Evolutionary conservation across 495 filamentous ascomycete species (phyloP).

Genomic region (Aspergillus sclerotioniger): DNA sequence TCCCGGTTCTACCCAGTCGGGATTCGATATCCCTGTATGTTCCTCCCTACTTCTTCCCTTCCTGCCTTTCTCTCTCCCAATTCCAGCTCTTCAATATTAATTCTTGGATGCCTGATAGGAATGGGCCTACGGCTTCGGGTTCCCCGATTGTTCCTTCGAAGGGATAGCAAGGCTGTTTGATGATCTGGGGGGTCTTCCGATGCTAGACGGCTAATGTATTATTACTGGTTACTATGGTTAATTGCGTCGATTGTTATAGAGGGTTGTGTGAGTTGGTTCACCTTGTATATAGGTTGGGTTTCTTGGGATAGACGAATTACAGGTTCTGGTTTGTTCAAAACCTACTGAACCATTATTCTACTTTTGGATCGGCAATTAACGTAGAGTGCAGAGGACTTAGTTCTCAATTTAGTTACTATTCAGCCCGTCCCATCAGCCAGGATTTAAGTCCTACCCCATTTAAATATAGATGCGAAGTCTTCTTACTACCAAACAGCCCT

Average conservation of each 20-base stretch:
- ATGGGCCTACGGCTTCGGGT: constrained; percentile 43
- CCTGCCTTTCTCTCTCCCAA: neutral
- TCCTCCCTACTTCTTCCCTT: neutral
- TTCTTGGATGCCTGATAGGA: constrained; percentile 18
- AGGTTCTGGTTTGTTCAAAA: too few relatives aligned
- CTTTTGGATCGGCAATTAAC: too few relatives aligned
- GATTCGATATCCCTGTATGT: constrained; percentile 34
- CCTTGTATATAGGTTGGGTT: too few relatives aligned
- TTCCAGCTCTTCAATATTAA: neutral
- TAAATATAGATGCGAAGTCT: constrained; percentile 11
- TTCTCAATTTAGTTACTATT: too few relatives aligned
- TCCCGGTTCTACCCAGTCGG: constrained; percentile 7
- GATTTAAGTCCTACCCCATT: too few relatives aligned
- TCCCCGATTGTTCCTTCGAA: constrained; percentile 43
- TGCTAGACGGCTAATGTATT: constrained; percentile 29
- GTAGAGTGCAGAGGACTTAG: too few relatives aligned
- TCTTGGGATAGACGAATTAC: too few relatives aligned
- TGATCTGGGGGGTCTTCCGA: constrained; percentile 35
- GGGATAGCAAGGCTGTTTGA: constrained; percentile 40
- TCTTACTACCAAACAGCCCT: constrained; percentile 19
- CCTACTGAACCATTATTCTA: too few relatives aligned
- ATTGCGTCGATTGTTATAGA: neutral
- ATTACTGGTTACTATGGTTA: neutral
- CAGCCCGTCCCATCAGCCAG: too few relatives aligned
- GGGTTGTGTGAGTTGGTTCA: neutral